Evolutionary conservation across 371 early-diverging fungal species (phyloP), one percentile per base, ranked within the genome.

Genomic region (Mortierella sp.): DNA sequence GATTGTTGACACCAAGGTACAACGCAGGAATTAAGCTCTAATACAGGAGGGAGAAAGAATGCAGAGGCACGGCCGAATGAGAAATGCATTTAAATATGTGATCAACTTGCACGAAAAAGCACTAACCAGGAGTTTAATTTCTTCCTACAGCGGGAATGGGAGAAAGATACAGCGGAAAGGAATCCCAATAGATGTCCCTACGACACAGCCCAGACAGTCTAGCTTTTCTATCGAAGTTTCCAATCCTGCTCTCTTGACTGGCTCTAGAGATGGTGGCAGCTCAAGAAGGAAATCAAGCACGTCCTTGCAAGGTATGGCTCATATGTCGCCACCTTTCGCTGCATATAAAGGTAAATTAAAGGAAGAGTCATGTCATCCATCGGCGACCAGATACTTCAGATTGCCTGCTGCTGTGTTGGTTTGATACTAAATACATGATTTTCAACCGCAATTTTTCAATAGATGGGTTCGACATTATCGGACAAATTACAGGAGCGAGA

Each of bases 161-260:
- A 45, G 9, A 42, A 75, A 57, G 66, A 56, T 47, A 10, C 64
- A 51, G 31, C 42, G 61, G 19, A 66, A 35, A 53, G 76, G 77
- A n/a, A 53, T 65, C 12, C 77, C 77, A 8, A 77, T 77, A 26
- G 57, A 56, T 22, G 65, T 77, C 17, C 77, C 77, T 3, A 64
- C 43, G 31, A 61, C 70, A 15, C 57, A 68, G 13, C 68, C 61
- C 8, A 64, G 68, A 49, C 35, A 26, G 29, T 72, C 64, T 40
- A 58, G 37, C 17, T 56, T 59, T 57, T 56, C 72, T 4, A 12
- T 45, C 1, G 32, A 65, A 9, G 56, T 15, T 3, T 17, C 66
- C 28, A 76, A 67, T 17, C 37, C 76, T 3, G 34, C 65, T 40
- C 65, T 68, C 15, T 49, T 65, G 45, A 70, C 76, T 4, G 76